These are phyloP conservation scores for Trebouxia sp. DNA, from an alignment of 139 green algal species.

Conservation along the genomic window DNA sequence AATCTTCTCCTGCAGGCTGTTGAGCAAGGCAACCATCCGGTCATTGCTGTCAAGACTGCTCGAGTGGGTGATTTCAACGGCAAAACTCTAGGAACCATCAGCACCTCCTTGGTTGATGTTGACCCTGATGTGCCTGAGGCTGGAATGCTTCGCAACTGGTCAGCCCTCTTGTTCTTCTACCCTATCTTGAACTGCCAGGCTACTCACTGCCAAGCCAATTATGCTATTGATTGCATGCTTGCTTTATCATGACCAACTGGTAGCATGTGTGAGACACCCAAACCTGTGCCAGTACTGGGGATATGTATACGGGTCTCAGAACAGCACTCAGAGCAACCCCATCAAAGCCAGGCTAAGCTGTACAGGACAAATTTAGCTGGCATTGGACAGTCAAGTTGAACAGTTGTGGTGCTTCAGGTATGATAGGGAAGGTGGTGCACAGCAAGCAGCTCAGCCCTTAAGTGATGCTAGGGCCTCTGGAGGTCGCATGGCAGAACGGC, in stretches of 20 bases:
- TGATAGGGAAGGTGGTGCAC: constrained; percentile 42
- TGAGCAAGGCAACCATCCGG: constrained; percentile 50
- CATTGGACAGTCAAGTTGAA: too few species aligned
- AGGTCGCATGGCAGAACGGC: constrained; percentile 59
- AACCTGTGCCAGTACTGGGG: neutral
- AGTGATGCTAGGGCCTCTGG: constrained; percentile 47
- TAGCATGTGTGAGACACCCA: neutral
- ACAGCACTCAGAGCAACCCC: neutral
- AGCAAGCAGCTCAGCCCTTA: constrained; percentile 43
- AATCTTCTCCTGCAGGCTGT: constrained; percentile 5
- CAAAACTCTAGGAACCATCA: constrained; percentile 80
- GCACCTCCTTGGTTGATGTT: constrained; percentile 64
- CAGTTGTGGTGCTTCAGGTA: too few species aligned
- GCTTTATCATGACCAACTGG: neutral
- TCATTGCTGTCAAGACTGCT: constrained; percentile 83
- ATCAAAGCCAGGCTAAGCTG: neutral
- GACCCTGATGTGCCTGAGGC: constrained; percentile 73
- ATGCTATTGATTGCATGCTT: too few species aligned
- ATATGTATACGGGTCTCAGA: neutral
- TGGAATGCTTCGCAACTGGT: constrained; percentile 65
- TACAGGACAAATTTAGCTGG: too few species aligned
- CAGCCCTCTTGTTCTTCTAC: neutral
- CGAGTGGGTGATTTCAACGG: constrained; percentile 95
- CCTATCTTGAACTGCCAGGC: neutral
- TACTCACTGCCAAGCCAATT: too few species aligned